phyloP scores from a whole-genome alignment of 2,329 filamentous ascomycete species.

The Botryotinia globosa region DNA sequence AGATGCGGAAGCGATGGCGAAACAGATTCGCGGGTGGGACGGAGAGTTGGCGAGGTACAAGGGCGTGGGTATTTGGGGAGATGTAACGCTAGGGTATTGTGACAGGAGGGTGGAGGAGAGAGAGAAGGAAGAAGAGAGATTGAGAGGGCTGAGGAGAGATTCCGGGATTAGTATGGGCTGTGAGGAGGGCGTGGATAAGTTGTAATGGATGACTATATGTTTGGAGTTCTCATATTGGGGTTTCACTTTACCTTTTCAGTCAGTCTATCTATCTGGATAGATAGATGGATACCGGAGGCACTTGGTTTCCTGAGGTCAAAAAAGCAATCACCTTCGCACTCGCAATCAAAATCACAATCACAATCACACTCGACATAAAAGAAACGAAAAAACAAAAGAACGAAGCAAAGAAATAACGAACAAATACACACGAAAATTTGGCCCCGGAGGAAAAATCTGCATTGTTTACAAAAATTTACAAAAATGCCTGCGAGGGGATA shows the following conservation, averaged over 20 bases:
- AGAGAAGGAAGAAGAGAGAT: background rate
- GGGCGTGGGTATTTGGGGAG: constrained; percentile 44
- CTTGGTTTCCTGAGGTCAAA: background rate
- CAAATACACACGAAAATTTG: background rate
- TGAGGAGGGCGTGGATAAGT: background rate
- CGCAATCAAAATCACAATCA: too few species aligned
- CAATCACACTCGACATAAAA: too few species aligned
- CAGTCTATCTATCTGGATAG: background rate
- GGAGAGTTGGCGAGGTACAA: constrained; percentile 46
- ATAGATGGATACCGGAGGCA: too few species aligned
- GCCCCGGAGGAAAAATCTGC: background rate
- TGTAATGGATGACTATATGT: background rate
- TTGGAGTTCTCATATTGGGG: background rate
- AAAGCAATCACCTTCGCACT: too few species aligned
- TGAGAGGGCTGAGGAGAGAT: background rate
- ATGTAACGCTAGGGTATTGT: constrained; percentile 25
- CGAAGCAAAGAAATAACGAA: background rate
- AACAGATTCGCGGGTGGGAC: constrained; percentile 47
- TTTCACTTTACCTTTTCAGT: background rate
- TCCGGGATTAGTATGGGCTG: background rate
- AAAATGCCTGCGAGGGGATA: background rate
- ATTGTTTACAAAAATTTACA: background rate
- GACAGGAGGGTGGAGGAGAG: constrained; percentile 13
- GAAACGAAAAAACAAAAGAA: background rate
- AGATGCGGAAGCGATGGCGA: constrained; percentile 43